These are phyloP conservation scores for Cupressus sempervirens DNA, from an alignment of 75 land plant species.

Conservation along the genomic window DNA sequence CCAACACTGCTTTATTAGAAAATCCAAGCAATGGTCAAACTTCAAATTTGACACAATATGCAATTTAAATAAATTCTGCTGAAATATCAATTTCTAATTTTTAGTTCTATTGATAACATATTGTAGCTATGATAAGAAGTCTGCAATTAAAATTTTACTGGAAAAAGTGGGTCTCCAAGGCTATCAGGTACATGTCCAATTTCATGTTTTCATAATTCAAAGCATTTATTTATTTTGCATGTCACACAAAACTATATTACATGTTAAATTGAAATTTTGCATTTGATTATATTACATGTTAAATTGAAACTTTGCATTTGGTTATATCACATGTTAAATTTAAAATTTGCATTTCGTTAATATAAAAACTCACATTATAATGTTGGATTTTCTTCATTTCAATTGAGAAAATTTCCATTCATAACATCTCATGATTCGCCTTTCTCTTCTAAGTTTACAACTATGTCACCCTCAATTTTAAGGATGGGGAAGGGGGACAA, in stretches of 20 bases:
- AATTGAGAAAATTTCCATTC: neutral
- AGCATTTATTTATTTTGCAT: neutral
- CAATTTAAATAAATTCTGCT: neutral
- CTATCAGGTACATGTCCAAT: constrained; percentile 75
- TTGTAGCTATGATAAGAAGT: constrained; percentile 76
- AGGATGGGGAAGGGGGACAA: too few relatives aligned
- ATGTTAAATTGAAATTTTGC: neutral
- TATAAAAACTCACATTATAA: too few relatives aligned
- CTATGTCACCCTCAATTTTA: too few relatives aligned
- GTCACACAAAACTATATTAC: too few relatives aligned
- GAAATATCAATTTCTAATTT: neutral
- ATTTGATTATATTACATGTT: too few relatives aligned
- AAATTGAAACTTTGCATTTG: too few relatives aligned
- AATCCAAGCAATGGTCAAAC: neutral
- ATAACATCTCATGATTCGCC: neutral
- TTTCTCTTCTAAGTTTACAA: neutral
- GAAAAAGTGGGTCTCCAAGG: constrained; percentile 68
- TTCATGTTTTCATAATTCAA: neutral
- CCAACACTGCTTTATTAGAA: neutral
- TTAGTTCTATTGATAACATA: neutral
- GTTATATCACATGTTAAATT: too few relatives aligned
- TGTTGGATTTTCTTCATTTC: neutral
- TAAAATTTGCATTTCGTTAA: too few relatives aligned
- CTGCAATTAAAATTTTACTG: constrained; percentile 60
- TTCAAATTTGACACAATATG: neutral